Conservation (phyloP, 2,329 filamentous ascomycete genomes). For the Botryotinia narcissicola region DNA sequence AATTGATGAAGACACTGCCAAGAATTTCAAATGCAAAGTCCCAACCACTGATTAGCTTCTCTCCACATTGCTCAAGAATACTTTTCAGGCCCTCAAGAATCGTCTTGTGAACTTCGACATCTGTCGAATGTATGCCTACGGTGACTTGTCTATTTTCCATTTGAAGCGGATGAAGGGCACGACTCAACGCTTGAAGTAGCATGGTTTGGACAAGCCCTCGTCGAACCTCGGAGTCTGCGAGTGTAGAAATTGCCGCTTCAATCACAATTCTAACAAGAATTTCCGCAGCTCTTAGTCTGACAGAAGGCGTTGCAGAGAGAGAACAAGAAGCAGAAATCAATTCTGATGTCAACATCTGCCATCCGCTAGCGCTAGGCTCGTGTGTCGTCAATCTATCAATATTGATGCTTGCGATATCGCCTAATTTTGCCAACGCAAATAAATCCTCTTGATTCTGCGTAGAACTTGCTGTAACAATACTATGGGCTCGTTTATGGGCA, state of each 20-base stretch:
- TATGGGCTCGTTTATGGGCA: conserved; percentile 42
- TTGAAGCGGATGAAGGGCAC: conserved; percentile 59
- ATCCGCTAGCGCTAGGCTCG: conserved; percentile 68
- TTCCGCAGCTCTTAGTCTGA: conserved; percentile 60
- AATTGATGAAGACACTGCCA: conserved; percentile 67
- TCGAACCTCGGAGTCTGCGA: conserved; percentile 49
- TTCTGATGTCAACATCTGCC: conserved; percentile 63
- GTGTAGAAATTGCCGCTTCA: conserved; percentile 56
- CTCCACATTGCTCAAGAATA: conserved; percentile 84
- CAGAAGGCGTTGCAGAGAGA: conserved; percentile 47
- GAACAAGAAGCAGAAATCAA: conserved; percentile 53
- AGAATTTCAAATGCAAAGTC: conserved; percentile 81
- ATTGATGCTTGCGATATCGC: conserved; percentile 71
- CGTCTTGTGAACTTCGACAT: conserved; percentile 77
- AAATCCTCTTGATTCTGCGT: conserved; percentile 60
- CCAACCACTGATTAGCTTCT: conserved; percentile 82
- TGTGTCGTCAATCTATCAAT: conserved; percentile 70
- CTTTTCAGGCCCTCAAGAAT: conserved; percentile 76
- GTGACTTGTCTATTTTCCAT: conserved; percentile 51
- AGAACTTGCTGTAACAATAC: conserved; percentile 47
- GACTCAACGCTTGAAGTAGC: conserved; percentile 64
- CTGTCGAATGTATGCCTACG: conserved; percentile 59
- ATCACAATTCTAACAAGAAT: conserved; percentile 59
- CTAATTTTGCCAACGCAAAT: conserved; percentile 70
- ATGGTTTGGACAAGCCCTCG: conserved; percentile 67